Conservation (phyloP, 345 rosid genomes). For the Adansonia digitata region DNA sequence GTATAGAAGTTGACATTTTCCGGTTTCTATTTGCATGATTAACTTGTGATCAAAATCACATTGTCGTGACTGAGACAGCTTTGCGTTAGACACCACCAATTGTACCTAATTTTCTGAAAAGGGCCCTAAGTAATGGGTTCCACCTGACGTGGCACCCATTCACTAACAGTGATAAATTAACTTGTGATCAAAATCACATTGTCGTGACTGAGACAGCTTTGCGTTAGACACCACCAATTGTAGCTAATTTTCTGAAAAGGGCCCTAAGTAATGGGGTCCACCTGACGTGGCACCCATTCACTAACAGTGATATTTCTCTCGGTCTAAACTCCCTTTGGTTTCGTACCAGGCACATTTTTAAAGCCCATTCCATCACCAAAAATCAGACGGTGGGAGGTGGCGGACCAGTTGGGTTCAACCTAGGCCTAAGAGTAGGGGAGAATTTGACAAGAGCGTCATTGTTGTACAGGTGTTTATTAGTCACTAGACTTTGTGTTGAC, state of each 20-base stretch:
- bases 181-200: not conserved
- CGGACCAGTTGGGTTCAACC: not conserved
- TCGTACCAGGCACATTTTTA: too few relatives aligned
- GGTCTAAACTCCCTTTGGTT: not conserved
- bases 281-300: constrained; percentile 2
- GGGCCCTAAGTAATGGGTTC: not conserved
- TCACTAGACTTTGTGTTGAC: not conserved
- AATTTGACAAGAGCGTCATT: not conserved
- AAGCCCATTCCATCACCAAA: too few relatives aligned
- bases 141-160: not conserved
- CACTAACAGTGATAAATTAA: not conserved
- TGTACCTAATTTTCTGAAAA: too few relatives aligned
- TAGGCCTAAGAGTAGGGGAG: not conserved
- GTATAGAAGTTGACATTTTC: too few relatives aligned
- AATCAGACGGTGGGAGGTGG: not conserved
- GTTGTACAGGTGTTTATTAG: not conserved
- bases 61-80: not conserved
- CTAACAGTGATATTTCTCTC: not conserved
- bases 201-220: not conserved
- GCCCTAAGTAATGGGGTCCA: not conserved
- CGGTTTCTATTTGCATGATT: too few relatives aligned
- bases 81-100: constrained; percentile 1
- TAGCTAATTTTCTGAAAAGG: too few relatives aligned
- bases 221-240: constrained; percentile 2
- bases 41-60: too few relatives aligned